Base-by-base conservation (phyloP, 495 filamentous ascomycete species). In the Aspergillus sparsus region DNA sequence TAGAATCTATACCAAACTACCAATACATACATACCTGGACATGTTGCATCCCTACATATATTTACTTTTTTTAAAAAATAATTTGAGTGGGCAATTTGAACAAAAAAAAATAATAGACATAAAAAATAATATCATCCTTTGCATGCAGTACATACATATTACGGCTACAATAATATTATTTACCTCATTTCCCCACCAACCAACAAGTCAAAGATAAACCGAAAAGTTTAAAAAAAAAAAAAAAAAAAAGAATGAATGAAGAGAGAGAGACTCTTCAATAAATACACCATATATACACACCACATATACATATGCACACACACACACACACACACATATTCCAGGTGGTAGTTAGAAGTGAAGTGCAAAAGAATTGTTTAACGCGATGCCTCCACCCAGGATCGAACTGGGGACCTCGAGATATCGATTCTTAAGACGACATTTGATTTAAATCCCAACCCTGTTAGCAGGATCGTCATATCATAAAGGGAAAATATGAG, bases 341-440 rank as follows among this genome's bases (percentile, higher is more conserved):
- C 21, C 3, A 27, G 1, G 21, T 27, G 21, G 3, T 27, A 27
- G 21, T 27, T 27, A 49, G 10, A 31, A 10, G 21, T 1, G 7
- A 2, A 49, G 8, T 18, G n/a, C 46, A 31, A 2, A 49, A 1
- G 21, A 27, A 27, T 27, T 27, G n/a, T 10, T 11, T 41, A 1
- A 54, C 31, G 3, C 13, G 1, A 42, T 57, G 55, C 55, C 55
- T 36, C 55, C 55, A 57, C 55, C 55, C 55, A 57, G 55, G 55
- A 57, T 57, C 55, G 55, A 57, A 57, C 55, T 57, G 55, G 55
- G 55, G 55, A 57, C 55, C 55, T 57, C 55, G 45, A 41, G 55
- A 57, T 57, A 45, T 57, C 45, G 21, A 27, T 27, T 27, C 27
- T 47, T 8, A 47, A 47, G 55, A 35, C 34, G 21, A 46, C 21